Evolutionary conservation across 2,329 filamentous ascomycete genomes (phyloP).

Genomic region (Periconia sp.): DNA sequence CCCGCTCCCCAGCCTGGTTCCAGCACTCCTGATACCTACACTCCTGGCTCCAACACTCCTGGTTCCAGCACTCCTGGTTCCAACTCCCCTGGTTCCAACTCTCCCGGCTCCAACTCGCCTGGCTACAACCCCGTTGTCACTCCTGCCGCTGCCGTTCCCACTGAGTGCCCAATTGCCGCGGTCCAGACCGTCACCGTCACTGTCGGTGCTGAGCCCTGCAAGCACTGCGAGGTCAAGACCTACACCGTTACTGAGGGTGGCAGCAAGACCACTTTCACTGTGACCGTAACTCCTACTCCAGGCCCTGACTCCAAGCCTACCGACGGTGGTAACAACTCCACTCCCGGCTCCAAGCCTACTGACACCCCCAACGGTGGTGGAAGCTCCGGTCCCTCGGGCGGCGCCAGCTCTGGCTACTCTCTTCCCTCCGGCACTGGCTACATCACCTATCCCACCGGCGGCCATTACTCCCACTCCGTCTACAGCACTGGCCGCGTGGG

Average conservation of each 20-base stretch:
- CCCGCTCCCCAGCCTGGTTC: conserved; percentile 3
- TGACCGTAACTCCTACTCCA: conserved; percentile 19
- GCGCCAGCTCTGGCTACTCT: neutral
- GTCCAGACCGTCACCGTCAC: conserved; percentile 29
- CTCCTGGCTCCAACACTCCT: too few species aligned
- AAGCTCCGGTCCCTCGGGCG: neutral
- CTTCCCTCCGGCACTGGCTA: conserved; percentile 14
- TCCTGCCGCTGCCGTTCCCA: conserved; percentile 3
- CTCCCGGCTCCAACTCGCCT: too few species aligned
- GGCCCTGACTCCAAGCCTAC: conserved; percentile 8
- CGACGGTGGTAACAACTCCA: conserved; percentile 1
- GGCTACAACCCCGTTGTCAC: too few species aligned
- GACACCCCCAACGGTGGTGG: too few species aligned
- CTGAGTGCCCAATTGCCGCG: conserved; percentile 19
- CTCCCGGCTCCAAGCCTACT: neutral
- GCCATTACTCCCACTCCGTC: conserved; percentile 12
- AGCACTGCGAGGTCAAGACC: conserved; percentile 26
- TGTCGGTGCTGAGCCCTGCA: conserved; percentile 12
- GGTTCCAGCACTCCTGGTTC: too few species aligned
- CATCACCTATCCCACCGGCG: conserved; percentile 26
- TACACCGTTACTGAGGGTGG: conserved; percentile 31
- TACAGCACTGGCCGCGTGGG: conserved; percentile 12
- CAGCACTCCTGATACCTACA: too few species aligned
- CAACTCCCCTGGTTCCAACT: too few species aligned
- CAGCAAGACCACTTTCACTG: conserved; percentile 21